Base-by-base conservation (phyloP, 208 protist species). In the Leishmania aethiopica region DNA sequence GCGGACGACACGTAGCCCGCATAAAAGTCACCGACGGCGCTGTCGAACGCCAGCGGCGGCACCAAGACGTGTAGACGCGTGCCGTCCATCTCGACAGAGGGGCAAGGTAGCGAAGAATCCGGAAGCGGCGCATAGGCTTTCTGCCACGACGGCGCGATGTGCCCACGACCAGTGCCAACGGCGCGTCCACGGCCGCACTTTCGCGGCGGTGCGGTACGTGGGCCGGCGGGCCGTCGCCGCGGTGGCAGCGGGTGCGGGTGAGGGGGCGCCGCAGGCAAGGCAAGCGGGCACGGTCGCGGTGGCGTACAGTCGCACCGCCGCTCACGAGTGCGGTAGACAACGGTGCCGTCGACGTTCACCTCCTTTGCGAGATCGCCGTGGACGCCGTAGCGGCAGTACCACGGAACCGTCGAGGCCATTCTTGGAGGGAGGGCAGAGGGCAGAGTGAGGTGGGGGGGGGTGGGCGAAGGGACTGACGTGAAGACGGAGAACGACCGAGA, bases 331-430 rank as follows among this genome's bases (percentile, higher is more conserved):
- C 81, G 82, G 77, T 91, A 94, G 70, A 91, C n/a, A 15, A 72
- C 80, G 0, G 84, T 90, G 74, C 90, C 90, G 70, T 92, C 88
- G 25, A 90, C 70, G 69, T 87, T 88, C 11, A 67, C 82, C 71
- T 82, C 74, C 35, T 75, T 72, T 25, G 81, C 40, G 22, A 90
- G 32, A 45, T 81, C 78, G 60, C 88, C 90, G 76, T 94, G 90
- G 5, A 89, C 53, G 78, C 85, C 77, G 37, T 82, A 79, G 71
- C 83, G 87, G 67, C 87, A 89, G 83, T 91, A 91, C 88, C 84
- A 86, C 80, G 90, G 90, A 40, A 42, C 49, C 67, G 49, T 28
- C 2, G 71, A 62, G 7, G 42, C 17, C 83, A 83, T 86, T 60
- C 35, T 40, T 75, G 11, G 37, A 28, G 1, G 25, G 6, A n/a